phyloP scores from a whole-genome alignment of 192 early-diverging fungal genomes.

The Backusella psychrophila region DNA sequence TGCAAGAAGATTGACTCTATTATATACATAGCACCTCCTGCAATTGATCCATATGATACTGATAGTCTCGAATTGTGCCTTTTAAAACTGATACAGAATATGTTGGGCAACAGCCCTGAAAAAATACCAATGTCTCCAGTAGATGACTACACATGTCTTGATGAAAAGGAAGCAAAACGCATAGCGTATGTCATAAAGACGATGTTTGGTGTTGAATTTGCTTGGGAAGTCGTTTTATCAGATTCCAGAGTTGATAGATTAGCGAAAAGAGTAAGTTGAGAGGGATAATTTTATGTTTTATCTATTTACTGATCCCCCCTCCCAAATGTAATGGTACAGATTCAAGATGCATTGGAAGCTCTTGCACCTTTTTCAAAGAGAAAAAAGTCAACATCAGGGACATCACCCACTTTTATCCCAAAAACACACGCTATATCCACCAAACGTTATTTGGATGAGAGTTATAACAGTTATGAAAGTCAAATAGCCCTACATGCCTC shows the following conservation, averaged over 20 bases:
- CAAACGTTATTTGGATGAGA: background rate
- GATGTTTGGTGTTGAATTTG: constrained; percentile 89
- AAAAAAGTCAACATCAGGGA: background rate
- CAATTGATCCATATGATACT: constrained; percentile 29
- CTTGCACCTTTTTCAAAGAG: constrained; percentile 15
- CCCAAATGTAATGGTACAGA: background rate
- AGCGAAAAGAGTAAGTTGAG: constrained; percentile 12
- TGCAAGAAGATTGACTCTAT: background rate
- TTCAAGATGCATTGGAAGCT: constrained; percentile 17
- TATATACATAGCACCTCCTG: constrained; percentile 1
- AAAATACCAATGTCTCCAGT: constrained; percentile 42
- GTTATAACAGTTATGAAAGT: background rate
- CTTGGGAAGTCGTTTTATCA: constrained; percentile 62
- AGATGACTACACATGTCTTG: constrained; percentile 50
- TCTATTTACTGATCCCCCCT: background rate
- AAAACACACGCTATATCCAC: background rate
- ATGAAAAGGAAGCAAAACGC: constrained; percentile 58
- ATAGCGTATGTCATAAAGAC: constrained; percentile 77
- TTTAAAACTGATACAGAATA: constrained; percentile 44
- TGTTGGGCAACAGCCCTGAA: constrained; percentile 41
- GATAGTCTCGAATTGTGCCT: constrained; percentile 35
- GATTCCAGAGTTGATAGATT: constrained; percentile 49
- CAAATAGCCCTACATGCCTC: background rate
- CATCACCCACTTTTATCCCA: background rate
- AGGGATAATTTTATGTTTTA: background rate